phyloP scores from a whole-genome alignment of 2,329 filamentous ascomycete genomes.

The Cladorrhinum sp. region DNA sequence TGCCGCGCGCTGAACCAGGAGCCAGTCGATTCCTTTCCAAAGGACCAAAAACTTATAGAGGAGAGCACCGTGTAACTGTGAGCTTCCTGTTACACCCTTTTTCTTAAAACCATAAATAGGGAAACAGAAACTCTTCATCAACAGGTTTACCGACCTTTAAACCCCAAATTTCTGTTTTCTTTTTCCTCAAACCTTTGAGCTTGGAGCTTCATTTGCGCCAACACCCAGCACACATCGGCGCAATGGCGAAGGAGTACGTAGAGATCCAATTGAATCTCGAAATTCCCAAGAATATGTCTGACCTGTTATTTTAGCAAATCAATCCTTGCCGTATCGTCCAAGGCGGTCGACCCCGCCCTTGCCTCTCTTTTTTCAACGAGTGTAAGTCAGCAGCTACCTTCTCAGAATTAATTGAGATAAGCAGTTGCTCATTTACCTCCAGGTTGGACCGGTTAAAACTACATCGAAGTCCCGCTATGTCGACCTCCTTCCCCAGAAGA shows the following conservation, averaged over 20 bases:
- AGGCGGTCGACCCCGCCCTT: slow-evolving; percentile 65
- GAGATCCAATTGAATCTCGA: background rate
- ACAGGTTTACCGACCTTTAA: background rate
- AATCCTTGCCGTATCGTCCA: slow-evolving; percentile 43
- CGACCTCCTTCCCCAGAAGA: slow-evolving; percentile 33
- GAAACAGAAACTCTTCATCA: background rate
- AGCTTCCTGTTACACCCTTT: background rate
- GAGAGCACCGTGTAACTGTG: slow-evolving; percentile 1
- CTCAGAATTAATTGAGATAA: background rate
- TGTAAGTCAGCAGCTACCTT: slow-evolving; percentile 48
- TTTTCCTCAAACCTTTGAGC: background rate
- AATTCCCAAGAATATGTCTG: background rate
- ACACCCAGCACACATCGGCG: slow-evolving; percentile 7
- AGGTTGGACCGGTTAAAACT: slow-evolving; percentile 52
- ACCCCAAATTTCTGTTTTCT: background rate
- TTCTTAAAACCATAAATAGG: background rate
- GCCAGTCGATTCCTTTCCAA: background rate
- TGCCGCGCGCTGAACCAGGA: background rate
- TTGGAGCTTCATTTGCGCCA: background rate
- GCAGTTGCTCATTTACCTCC: slow-evolving; percentile 21
- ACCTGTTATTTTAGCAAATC: slow-evolving; percentile 33
- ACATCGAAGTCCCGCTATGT: slow-evolving; percentile 46
- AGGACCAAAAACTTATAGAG: slow-evolving; percentile 6
- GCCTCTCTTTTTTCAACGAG: slow-evolving; percentile 69
- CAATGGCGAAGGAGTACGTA: slow-evolving; percentile 34